Evolutionary conservation across 257 asterid species (phyloP), one percentile per base, ranked within the genome.

Genomic region (Solanum rostratum): DNA sequence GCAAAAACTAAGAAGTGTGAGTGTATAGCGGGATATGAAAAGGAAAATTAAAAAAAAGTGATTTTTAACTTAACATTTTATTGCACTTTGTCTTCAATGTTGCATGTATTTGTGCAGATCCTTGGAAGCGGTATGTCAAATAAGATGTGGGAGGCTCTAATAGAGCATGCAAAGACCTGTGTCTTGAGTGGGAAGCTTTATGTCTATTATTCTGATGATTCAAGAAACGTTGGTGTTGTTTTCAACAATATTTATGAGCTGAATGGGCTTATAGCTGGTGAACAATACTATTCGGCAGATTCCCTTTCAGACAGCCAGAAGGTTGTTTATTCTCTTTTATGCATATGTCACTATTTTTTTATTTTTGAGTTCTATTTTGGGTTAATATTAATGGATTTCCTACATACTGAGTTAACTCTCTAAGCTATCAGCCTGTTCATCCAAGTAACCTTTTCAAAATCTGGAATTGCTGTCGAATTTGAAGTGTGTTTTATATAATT

Each of bases 51-150:
- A 6, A 27, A 49, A 49, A 78, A 43, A 22, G 27, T n/a, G 0
- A 24, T 2, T 20, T 83, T 76, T 49, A 46, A 29, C 59, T 18
- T 18, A 71, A 80, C 50, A 19, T 83, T 84, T 50, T 16, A 7
- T 50, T 78, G 63, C 63, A 29, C 29, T 18, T 80, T 80, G 41
- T 57, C 71, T 84, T 84, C 69, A 68, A 52, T 76, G 53, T 82
- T 60, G 41, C 79, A 53, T 53, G 86, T 39, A 69, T 71, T 33
- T 60, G 24, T 3, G 85, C 95, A 97, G 99, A 95, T 90, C 74
- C 97, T 97, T 70, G 99, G 99, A 79, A 95, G 94, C 87, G 98
- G 99, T 62, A 97, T 97, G 99, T 97, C 99, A 79, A 97, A 95
- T 88, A 97, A 91, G 92, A 95, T 97, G 99, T 97, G 99, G 99